Percentiles rank a stretch among this genome's conserved stretches.
phyloP scores from a whole-genome alignment of 805 yeast genomes.

The Yarrowia phangngaensis region DNA sequence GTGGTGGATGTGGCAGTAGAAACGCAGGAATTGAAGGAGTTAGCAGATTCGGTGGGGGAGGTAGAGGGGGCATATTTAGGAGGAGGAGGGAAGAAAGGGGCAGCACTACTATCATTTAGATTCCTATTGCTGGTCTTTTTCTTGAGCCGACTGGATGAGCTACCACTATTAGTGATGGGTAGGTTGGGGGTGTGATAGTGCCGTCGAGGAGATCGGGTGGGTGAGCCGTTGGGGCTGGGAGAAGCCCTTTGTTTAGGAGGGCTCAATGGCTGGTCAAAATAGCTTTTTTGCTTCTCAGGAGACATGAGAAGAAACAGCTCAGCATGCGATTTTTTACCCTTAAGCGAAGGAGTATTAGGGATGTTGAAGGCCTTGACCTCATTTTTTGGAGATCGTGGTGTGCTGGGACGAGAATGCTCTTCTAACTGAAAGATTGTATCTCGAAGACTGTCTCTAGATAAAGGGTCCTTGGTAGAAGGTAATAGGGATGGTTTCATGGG shows the following conservation, averaged over 20 bases:
- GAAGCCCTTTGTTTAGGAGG: conserved; percentile 24
- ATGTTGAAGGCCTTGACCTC: conserved; percentile 15
- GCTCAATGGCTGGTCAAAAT: conserved; percentile 14
- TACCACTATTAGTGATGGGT: conserved; percentile 15
- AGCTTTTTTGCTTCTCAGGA: conserved; percentile 17
- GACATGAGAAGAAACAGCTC: conserved; percentile 25
- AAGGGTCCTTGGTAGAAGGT: no score
- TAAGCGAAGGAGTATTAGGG: conserved; percentile 16
- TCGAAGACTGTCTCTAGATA: conserved; percentile 1
- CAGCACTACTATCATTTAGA: not conserved
- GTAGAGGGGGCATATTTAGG: conserved; percentile 15
- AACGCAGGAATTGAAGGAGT: conserved; percentile 21
- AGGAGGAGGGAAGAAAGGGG: conserved; percentile 1
- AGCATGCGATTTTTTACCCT: conserved; percentile 18
- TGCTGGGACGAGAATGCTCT: not conserved
- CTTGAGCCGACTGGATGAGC: conserved; percentile 14
- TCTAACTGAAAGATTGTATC: conserved; percentile 13
- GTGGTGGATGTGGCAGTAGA: conserved; percentile 19
- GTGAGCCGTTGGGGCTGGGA: not conserved
- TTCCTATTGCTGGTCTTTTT: conserved; percentile 9
- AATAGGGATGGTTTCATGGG: no score
- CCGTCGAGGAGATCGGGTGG: conserved; percentile 14
- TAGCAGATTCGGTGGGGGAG: conserved; percentile 23
- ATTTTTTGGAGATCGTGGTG: conserved; percentile 10
- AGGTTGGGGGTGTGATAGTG: conserved; percentile 21